Evolutionary conservation across 352 stramenopile species (phyloP), one percentile per base, ranked within the genome.

Genomic region (Pythium phragmitis): DNA sequence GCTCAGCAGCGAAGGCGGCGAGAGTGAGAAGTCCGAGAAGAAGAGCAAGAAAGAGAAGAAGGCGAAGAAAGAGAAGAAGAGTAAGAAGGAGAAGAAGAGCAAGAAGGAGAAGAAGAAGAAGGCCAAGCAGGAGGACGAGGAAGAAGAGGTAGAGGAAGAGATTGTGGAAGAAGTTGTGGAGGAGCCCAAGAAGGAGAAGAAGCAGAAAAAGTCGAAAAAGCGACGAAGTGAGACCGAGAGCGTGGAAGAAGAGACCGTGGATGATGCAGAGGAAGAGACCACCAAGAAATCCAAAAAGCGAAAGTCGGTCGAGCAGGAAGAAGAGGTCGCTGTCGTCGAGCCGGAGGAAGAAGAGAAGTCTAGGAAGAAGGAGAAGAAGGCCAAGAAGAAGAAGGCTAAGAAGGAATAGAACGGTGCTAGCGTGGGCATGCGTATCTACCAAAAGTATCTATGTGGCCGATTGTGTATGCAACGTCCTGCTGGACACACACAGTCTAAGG

Each of bases 351-450:
- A 58, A 17, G 60, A 48, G 39, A 23, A 49, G 23, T 68, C 71
- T 54, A 73, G 50, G 45, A 77, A 79, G 63, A 76, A 76, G 69
- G 62, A 84, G 68, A 77, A 80, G 56, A 85, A 82, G 39, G 56
- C 58, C 45, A 87, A 82, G 48, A 87, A 84, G 66, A 85, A 85
- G 68, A 85, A 86, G 56, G 56, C 69, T 33, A 85, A 87, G 68
- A 81, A 82, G 28, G 60, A 63, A 34, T 85, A 82, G 64, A 63
- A 28, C 37, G 11, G 2, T 16, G 23, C 26, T 30, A 30, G 26
- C 26, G 26, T 30, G 26, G 26, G 26, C 26, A 30, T 30, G 26
- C 26, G 26, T 30, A 5, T 5, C 26, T 30, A 30, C 26, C 26
- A 30, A 30, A 30, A 30, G 26, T 30, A 30, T 30, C 26, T 30